These are phyloP conservation scores for Boletus fagicola DNA, from an alignment of 768 basidiomycete genomes.

Conservation along the genomic window DNA sequence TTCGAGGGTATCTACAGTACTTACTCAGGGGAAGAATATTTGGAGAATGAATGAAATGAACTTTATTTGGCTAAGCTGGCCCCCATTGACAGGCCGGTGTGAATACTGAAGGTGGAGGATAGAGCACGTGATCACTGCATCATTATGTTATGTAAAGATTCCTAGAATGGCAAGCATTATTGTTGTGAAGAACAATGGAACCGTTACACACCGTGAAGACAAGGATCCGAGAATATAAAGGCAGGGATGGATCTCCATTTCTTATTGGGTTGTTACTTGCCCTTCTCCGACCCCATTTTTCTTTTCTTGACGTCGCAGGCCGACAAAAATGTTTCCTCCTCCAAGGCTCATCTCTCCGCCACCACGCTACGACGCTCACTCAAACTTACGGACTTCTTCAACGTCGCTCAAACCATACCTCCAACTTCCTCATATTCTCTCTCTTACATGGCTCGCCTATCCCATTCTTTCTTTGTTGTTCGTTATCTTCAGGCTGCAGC, in stretches of 20 bases:
- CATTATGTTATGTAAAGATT: slow-evolving; percentile 7
- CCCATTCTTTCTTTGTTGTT: slow-evolving; percentile 88
- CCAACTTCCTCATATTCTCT: slow-evolving; percentile 75
- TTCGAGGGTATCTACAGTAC: no score
- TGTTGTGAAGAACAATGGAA: slow-evolving; percentile 32
- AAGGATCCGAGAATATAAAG: slow-evolving; percentile 26
- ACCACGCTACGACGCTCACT: slow-evolving; percentile 56
- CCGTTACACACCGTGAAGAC: neutral
- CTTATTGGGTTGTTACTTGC: slow-evolving; percentile 14
- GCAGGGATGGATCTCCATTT: slow-evolving; percentile 12
- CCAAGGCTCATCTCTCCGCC: slow-evolving; percentile 42
- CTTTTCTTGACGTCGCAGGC: slow-evolving; percentile 35
- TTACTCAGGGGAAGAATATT: no score
- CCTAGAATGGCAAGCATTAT: slow-evolving; percentile 29
- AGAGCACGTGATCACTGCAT: neutral
- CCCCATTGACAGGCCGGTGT: no score
- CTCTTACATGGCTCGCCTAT: slow-evolving; percentile 88
- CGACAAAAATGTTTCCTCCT: slow-evolving; percentile 36
- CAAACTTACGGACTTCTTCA: slow-evolving; percentile 27
- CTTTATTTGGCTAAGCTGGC: no score
- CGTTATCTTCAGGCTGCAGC: slow-evolving; percentile 77
- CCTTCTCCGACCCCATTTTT: slow-evolving; percentile 11
- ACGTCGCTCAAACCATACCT: slow-evolving; percentile 75
- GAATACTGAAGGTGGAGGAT: no score
- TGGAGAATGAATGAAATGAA: no score